Evolutionary conservation across 164 flowering plant species (phyloP).

Genomic region (Magnolia changhungtana): DNA sequence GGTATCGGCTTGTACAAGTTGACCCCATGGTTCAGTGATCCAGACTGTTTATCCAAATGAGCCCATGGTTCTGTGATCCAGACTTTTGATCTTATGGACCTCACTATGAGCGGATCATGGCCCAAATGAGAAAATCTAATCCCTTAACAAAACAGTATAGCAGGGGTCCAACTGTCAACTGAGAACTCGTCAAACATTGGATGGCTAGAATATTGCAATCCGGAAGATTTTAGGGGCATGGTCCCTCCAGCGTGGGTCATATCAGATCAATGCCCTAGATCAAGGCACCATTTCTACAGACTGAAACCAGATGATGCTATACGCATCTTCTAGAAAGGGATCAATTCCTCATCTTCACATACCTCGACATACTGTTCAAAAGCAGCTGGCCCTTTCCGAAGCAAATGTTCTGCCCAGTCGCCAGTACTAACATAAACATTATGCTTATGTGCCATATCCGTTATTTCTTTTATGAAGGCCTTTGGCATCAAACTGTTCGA

Average conservation of each 20-base stretch:
- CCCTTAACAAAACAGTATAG: not conserved
- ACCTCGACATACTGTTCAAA: constrained; percentile 81
- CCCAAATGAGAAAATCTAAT: not conserved
- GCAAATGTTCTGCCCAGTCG: constrained; percentile 85
- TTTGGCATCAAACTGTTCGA: constrained; percentile 72
- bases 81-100: not conserved
- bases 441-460: constrained; percentile 78
- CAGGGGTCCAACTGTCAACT: not conserved
- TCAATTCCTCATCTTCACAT: not conserved
- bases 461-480: constrained; percentile 52
- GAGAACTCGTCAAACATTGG: not conserved
- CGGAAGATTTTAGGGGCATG: not conserved
- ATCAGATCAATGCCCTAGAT: not conserved
- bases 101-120: not conserved
- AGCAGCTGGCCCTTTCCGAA: constrained; percentile 58
- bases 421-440: constrained; percentile 85
- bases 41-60: not conserved
- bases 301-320: not conserved
- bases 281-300: not conserved
- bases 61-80: not conserved
- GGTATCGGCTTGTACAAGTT: not conserved
- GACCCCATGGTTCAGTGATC: not conserved
- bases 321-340: not conserved
- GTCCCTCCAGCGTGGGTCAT: not conserved
- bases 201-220: not conserved